Percentiles rank a stretch among this genome's conserved stretches.
Conservation (phyloP, 148 eudicot genomes). For the Agrostemma githago region DNA sequence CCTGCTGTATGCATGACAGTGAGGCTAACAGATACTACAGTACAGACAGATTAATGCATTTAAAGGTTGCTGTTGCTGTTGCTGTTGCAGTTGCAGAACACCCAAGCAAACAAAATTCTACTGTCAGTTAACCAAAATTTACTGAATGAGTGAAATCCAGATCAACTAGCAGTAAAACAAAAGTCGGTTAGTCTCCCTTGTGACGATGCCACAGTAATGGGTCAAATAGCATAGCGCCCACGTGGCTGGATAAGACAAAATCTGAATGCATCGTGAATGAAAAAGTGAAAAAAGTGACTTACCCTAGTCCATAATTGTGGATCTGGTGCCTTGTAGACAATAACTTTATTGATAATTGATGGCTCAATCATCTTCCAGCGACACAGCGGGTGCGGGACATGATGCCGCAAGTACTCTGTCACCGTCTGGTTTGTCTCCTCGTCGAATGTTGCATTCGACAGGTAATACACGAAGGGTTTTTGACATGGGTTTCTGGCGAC, state of each 20-base stretch:
- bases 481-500: conserved; percentile 69
- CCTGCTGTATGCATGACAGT: neutral
- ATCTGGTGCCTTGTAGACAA: conserved; percentile 63
- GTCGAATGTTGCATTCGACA: conserved; percentile 41
- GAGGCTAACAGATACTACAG: neutral
- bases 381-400: conserved; percentile 54
- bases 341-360: conserved; percentile 38
- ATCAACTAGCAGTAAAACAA: neutral
- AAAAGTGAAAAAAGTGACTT: conserved; percentile 35
- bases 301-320: conserved; percentile 85
- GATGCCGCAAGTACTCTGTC: conserved; percentile 55
- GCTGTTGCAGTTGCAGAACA: neutral
- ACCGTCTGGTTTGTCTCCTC: conserved; percentile 43
- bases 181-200: no score
- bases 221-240: no score
- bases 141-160: neutral
- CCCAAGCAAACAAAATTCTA: neutral
- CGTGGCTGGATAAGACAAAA: no score
- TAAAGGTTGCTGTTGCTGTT: neutral
- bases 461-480: conserved; percentile 74
- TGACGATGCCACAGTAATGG: no score
- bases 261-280: no score
- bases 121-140: neutral
- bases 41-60: conserved; percentile 7
- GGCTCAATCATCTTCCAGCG: conserved; percentile 69